Percentiles rank a stretch among this genome's conserved stretches.
These are phyloP conservation scores for Coemansia sp. DNA, from an alignment of 192 early-diverging fungal species.

Conservation along the genomic window DNA sequence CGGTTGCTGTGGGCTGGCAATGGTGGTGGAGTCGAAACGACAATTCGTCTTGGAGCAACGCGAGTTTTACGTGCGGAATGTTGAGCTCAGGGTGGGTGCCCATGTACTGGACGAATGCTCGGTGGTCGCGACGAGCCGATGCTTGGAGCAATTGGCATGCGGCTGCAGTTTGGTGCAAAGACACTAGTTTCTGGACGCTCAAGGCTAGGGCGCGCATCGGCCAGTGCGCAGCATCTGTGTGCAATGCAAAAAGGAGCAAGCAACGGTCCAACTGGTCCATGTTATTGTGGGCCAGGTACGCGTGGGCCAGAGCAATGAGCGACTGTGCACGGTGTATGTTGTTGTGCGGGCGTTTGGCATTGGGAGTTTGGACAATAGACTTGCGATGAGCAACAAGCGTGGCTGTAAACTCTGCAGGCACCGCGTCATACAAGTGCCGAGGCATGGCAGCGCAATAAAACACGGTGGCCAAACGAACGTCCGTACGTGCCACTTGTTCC, in stretches of 20 bases:
- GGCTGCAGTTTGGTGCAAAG: not conserved
- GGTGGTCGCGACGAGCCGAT: not conserved
- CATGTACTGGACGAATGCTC: slow-evolving; percentile 6
- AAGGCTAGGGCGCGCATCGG: slow-evolving; percentile 20
- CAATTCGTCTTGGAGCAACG: slow-evolving; percentile 21
- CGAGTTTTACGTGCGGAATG: not conserved
- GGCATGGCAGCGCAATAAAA: slow-evolving; percentile 18
- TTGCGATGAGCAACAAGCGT: not conserved
- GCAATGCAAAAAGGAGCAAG: not conserved
- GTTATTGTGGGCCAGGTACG: not conserved
- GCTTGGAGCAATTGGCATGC: slow-evolving; percentile 13
- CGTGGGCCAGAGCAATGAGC: slow-evolving; percentile 12
- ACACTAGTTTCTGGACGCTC: slow-evolving; percentile 10
- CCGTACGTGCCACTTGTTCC: not conserved
- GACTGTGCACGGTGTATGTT: not conserved
- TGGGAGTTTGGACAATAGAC: not conserved
- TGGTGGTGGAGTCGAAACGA: slow-evolving; percentile 13
- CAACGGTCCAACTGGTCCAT: not conserved
- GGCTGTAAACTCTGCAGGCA: slow-evolving; percentile 2
- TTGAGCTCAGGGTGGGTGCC: not conserved
- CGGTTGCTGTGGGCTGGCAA: not conserved
- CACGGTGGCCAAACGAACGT: slow-evolving; percentile 8
- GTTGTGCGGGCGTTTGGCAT: not conserved
- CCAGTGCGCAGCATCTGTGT: slow-evolving; percentile 17
- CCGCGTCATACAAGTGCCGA: not conserved